Evolutionary conservation across 768 basidiomycete species (phyloP), one percentile per base, ranked within the genome.

Genomic region (Suillus paluster): DNA sequence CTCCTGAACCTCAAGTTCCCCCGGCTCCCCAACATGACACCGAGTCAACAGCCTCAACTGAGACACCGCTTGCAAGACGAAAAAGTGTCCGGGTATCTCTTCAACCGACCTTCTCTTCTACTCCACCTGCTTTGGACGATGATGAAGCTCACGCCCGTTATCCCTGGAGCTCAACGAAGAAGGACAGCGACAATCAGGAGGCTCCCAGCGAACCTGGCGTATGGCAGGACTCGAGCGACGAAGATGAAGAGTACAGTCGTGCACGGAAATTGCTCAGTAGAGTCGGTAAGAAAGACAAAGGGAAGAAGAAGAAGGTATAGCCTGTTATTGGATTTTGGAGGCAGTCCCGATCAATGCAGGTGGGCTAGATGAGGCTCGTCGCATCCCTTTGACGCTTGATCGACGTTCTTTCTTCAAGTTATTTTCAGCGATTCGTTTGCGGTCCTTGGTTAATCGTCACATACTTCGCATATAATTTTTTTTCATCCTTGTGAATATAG

Each of bases 51-150:
- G 50, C 25, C 3, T 68, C 69, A 38, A 67, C 66, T 0, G 68
- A 63, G 44, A 64, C 62, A 10, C 66, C 54, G 0, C 58, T 76
- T 14, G 56, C 66, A 2, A 73, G 84, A 12, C 70, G 82, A 39
- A 94, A 94, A 75, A 92, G 90, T 68, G 92, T 94, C 38, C 80
- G 92, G 8, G 87, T 94, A 57, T 91, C 89, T 33, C 73, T 93
- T 41, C 82, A 87, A 48, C 92, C 92, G 11, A 91, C 89, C 38
- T 92, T 89, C 71, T 89, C 89, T 7, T 76, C 86, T 0, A 83
- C 91, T 1, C 90, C 91, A 9, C 89, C 89, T 42, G 87, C 86
- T 41, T 71, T 83, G 50, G 83, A 85, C 8, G 80, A 77, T 1
- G 76, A 73, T 7, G 71, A 63, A 9, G 64, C 36, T 27, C 44